phyloP scores from a whole-genome alignment of 495 filamentous ascomycete species.

The Aspergillus homomorphus region DNA sequence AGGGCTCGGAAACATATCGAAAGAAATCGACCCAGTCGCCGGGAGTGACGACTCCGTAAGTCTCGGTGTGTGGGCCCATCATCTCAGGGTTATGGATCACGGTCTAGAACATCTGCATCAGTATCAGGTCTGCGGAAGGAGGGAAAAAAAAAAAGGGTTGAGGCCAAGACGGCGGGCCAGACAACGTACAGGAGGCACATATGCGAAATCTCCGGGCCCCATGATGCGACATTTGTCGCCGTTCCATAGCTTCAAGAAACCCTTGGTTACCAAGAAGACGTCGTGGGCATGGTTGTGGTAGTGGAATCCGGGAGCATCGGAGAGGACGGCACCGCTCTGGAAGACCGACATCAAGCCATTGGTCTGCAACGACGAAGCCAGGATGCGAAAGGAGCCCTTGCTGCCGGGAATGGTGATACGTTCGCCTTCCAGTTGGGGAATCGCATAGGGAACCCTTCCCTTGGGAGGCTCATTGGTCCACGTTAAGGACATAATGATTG shows the following conservation, averaged over 20 bases:
- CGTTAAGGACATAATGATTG: constrained; percentile 24
- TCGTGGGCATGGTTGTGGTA: constrained; percentile 49
- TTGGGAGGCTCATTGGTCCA: constrained; percentile 26
- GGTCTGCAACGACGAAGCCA: constrained; percentile 46
- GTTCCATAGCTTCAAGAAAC: constrained; percentile 46
- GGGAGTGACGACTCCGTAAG: constrained; percentile 45
- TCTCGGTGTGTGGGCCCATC: constrained; percentile 42
- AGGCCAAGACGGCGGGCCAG: neutral
- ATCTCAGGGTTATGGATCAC: constrained; percentile 44
- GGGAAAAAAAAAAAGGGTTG: neutral
- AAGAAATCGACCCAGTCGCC: constrained; percentile 55
- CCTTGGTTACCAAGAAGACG: constrained; percentile 47
- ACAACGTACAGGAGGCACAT: constrained; percentile 42
- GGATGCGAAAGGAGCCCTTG: constrained; percentile 42
- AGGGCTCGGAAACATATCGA: constrained; percentile 48
- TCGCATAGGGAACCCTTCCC: constrained; percentile 35
- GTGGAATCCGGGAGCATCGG: constrained; percentile 46
- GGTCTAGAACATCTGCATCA: constrained; percentile 21
- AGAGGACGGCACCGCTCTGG: constrained; percentile 40
- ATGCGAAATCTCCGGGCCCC: constrained; percentile 48
- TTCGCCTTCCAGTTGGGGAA: constrained; percentile 43
- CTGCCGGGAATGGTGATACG: constrained; percentile 45
- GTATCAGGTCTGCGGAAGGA: neutral
- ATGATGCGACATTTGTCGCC: constrained; percentile 43
- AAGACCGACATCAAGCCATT: constrained; percentile 45